Percentiles rank a stretch among this genome's conserved stretches.
Evolutionary conservation across 176 grass and related monocot species (phyloP).

Genomic region (Oryza punctata): DNA sequence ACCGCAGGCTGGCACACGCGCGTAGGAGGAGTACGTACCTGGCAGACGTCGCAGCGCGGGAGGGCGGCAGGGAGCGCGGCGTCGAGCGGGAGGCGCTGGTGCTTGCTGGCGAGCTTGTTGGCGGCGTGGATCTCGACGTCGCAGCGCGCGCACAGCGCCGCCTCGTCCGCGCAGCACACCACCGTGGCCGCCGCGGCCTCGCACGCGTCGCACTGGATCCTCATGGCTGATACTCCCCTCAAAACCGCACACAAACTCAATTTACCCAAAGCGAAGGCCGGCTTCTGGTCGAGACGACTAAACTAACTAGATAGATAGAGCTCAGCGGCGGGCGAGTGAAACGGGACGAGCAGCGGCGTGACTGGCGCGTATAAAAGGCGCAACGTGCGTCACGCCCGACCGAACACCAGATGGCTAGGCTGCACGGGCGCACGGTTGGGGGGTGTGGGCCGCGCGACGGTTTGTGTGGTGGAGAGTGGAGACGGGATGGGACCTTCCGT

Average conservation of each 20-base stretch:
- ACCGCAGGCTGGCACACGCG: neutral
- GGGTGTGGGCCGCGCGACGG: neutral
- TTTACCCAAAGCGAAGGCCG: neutral
- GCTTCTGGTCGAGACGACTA: neutral
- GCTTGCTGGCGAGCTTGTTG: constrained; percentile 83
- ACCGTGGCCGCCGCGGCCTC: constrained; percentile 64
- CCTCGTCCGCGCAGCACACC: constrained; percentile 92
- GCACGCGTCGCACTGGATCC: constrained; percentile 86
- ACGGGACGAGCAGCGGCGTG: neutral
- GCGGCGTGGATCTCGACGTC: constrained; percentile 78
- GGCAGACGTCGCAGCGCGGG: constrained; percentile 83
- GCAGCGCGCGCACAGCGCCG: constrained; percentile 76
- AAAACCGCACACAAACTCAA: neutral
- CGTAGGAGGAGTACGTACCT: constrained; percentile 23
- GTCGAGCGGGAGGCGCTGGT: constrained; percentile 69
- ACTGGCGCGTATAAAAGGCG: constrained; percentile 33
- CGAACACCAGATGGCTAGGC: neutral
- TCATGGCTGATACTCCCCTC: constrained; percentile 37
- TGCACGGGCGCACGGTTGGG: neutral
- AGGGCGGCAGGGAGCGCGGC: constrained; percentile 11
- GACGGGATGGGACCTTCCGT: neutral
- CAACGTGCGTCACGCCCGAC: constrained; percentile 3
- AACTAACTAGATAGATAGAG: neutral
- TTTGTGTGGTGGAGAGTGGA: constrained; percentile 43
- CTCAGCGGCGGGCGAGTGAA: neutral